Conservation (phyloP, 805 yeast genomes). For the Jamesozyma jinghongensis region DNA sequence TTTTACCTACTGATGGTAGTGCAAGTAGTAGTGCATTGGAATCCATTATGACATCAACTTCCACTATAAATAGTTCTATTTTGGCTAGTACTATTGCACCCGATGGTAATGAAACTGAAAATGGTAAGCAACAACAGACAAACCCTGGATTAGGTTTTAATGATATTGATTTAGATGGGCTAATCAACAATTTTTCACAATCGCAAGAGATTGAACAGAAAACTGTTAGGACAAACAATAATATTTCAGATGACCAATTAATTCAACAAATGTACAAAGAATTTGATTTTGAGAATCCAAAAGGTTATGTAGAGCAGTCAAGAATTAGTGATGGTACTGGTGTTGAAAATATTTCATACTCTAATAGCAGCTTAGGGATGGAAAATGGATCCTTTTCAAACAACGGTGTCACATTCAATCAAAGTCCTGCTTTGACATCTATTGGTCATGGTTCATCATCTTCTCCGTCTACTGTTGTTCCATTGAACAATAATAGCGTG, state of each 20-base stretch:
- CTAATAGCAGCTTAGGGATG: too few relatives aligned
- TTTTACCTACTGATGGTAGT: constrained; percentile 13
- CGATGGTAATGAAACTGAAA: neutral
- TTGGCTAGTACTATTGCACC: constrained; percentile 1
- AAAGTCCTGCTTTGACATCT: constrained; percentile 5
- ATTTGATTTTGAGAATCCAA: constrained; percentile 22
- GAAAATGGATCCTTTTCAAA: too few relatives aligned
- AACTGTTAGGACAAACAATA: neutral
- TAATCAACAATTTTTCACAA: neutral
- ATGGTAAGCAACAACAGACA: neutral
- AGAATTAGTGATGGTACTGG: neutral
- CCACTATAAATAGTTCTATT: constrained; percentile 14
- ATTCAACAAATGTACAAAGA: constrained; percentile 18
- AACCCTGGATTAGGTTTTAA: constrained; percentile 8
- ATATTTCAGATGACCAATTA: constrained; percentile 7
- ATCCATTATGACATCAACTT: constrained; percentile 19
- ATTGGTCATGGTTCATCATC: constrained; percentile 2
- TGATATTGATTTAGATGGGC: constrained; percentile 6
- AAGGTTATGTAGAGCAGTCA: constrained; percentile 11
- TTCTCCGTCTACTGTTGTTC: constrained; percentile 6
- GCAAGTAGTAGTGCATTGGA: constrained; percentile 21
- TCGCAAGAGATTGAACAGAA: neutral
- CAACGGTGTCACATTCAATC: neutral
- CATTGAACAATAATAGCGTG: neutral
- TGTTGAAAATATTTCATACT: too few relatives aligned